Evolutionary conservation across 805 yeast genomes (phyloP), one percentile per base, ranked within the genome.

Genomic region (Suhomyces canberraensis): DNA sequence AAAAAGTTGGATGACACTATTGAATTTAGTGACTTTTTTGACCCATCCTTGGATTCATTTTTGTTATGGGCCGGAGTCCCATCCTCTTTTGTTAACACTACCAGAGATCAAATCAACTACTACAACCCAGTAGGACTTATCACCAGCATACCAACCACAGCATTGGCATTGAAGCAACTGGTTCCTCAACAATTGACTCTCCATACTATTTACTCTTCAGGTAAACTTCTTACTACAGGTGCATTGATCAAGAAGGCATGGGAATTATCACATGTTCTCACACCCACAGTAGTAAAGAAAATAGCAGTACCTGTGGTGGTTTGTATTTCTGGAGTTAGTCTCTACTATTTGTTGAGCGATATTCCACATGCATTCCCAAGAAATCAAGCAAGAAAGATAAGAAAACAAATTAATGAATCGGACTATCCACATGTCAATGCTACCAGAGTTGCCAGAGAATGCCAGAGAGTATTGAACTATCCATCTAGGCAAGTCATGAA

Each of bases 351-450:
- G 39, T 64, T 88, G 14, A 69, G 72, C 41, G 98, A 93, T 58
- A 78, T 95, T 11, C 97, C 97, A 2, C 77, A 83, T 49, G 95
- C 97, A 0, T 78, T 87, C 49, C 95, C 96, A 14, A 70, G 88
- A 46, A 89, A 89, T 40, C 73, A 88, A 40, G 88, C 93, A 0
- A 69, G 73, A 32, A 87, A 84, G 58, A 75, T 91, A 46, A 76
- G 75, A 44, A 54, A 54, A 5, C 84, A 82, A 50, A 66, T 93
- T 22, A 69, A 69, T 28, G 76, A 74, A 11, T 60, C 79, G 47
- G 96, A 90, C 42, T 93, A 89, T 51, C 79, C 85, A 9, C 93
- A 84, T 48, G 50, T 69, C 30, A 91, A 90, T 55, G 79, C 96
- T 1, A 75, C 73, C 32, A 72, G 98, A 42, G 76, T 93, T 6